Evolutionary conservation across 495 filamentous ascomycete genomes (phyloP).

Genomic region (Jackrogersella multiformis): DNA sequence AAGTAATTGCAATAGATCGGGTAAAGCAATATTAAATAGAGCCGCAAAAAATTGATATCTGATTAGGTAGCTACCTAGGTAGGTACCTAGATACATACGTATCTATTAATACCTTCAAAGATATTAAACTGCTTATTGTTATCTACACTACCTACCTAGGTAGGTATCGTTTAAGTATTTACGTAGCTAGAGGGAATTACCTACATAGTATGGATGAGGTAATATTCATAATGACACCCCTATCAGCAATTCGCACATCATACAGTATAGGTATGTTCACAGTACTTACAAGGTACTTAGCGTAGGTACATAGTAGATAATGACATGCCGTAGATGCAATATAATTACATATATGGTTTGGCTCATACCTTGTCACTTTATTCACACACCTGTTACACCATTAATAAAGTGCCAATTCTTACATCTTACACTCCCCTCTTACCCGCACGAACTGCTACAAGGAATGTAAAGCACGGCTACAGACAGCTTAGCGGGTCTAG

Average conservation of each 20-base stretch:
- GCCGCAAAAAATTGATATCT: conserved; percentile 4
- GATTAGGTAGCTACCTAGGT: neutral
- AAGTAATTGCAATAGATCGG: no score
- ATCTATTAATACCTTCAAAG: no score
- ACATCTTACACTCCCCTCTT: conserved; percentile 14
- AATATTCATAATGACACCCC: conserved; percentile 16
- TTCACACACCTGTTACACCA: conserved; percentile 7
- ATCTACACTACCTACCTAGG: no score
- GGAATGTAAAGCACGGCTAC: conserved; percentile 23
- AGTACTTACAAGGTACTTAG: neutral
- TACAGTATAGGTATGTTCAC: neutral
- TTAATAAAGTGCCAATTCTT: neutral
- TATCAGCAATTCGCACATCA: conserved; percentile 20
- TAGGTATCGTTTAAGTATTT: neutral
- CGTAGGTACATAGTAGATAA: neutral
- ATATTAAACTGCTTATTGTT: no score
- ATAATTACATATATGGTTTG: neutral
- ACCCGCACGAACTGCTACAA: conserved; percentile 33
- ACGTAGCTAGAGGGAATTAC: neutral
- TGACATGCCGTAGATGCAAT: neutral
- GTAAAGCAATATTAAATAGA: no score
- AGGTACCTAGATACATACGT: no score
- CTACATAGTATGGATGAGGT: no score
- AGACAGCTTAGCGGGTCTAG: conserved; percentile 30
- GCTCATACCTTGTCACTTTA: neutral